Percentiles rank a stretch among this genome's conserved stretches.
phyloP scores from a whole-genome alignment of 192 early-diverging fungal species.

The Helicostylum pulchrum region DNA sequence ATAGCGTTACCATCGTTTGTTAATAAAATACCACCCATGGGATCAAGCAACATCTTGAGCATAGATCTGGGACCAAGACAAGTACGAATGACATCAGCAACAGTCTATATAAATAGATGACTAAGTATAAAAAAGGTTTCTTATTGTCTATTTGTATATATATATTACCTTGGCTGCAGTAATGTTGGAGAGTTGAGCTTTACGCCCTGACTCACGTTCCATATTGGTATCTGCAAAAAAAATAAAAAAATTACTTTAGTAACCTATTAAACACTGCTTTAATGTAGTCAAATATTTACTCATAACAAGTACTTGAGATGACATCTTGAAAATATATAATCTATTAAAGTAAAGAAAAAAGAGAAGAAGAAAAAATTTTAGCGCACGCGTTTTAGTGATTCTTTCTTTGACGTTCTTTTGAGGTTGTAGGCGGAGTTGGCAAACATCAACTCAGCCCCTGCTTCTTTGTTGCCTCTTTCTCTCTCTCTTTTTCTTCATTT shows the following conservation, averaged over 20 bases:
- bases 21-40: conserved; percentile 98
- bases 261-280: background rate
- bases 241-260: background rate
- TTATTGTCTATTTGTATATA: background rate
- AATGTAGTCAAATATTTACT: conserved; percentile 50
- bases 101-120: conserved; percentile 59
- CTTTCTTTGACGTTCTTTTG: no score
- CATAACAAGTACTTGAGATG: conserved; percentile 84
- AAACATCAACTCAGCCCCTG: background rate
- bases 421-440: no score
- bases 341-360: background rate
- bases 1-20: conserved; percentile 99
- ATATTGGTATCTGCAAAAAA: conserved; percentile 68
- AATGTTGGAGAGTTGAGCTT: conserved; percentile 98
- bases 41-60: conserved; percentile 99
- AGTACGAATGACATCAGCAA: conserved; percentile 97
- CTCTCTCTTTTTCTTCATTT: background rate
- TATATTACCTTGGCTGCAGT: conserved; percentile 86
- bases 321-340: conserved; percentile 52
- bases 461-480: background rate
- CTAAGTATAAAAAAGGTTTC: background rate
- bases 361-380: conserved; percentile 3
- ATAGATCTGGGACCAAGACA: conserved; percentile 98
- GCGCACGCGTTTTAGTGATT: conserved; percentile 9
- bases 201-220: conserved; percentile 93